phyloP scores from a whole-genome alignment of 2,329 filamentous ascomycete species.

The Ophiostoma himal-ulmi region DNA sequence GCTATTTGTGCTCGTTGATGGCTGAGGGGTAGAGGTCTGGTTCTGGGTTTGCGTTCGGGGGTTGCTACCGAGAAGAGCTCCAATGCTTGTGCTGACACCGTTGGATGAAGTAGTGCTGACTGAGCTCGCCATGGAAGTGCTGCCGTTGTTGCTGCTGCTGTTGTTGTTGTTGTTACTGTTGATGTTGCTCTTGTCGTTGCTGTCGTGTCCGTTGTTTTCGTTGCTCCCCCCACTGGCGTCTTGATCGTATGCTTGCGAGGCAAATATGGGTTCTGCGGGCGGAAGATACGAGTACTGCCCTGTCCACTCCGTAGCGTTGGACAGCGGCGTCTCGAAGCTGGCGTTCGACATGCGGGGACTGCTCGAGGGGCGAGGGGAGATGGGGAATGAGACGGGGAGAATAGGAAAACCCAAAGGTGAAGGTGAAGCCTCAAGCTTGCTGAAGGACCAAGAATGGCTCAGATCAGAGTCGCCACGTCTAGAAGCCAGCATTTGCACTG shows the following conservation, averaged over 20 bases:
- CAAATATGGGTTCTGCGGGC: conserved; percentile 40
- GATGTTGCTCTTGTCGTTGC: background rate
- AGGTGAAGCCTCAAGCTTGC: conserved; percentile 44
- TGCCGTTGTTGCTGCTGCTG: background rate
- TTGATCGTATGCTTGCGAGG: conserved; percentile 35
- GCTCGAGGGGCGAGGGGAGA: conserved; percentile 5
- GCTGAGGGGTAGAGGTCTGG: conserved; percentile 32
- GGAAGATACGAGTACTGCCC: conserved; percentile 49
- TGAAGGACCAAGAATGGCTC: conserved; percentile 47
- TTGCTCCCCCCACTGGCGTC: background rate
- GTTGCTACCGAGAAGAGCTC: background rate
- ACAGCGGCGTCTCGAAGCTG: conserved; percentile 45
- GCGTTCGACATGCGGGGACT: conserved; percentile 52
- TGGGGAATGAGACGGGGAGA: conserved; percentile 38
- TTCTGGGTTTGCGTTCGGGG: background rate
- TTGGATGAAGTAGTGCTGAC: background rate
- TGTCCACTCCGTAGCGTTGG: conserved; percentile 53
- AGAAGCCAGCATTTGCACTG: conserved; percentile 50
- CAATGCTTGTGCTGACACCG: background rate
- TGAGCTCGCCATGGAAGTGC: background rate
- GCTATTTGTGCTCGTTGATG: conserved; percentile 35
- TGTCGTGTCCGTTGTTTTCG: background rate
- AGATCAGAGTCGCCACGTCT: conserved; percentile 49
- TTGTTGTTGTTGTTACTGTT: background rate
- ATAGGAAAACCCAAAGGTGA: conserved; percentile 37